Evolutionary conservation across 352 stramenopile species (phyloP), one percentile per base, ranked within the genome.

Genomic region (Bremia lactucae): DNA sequence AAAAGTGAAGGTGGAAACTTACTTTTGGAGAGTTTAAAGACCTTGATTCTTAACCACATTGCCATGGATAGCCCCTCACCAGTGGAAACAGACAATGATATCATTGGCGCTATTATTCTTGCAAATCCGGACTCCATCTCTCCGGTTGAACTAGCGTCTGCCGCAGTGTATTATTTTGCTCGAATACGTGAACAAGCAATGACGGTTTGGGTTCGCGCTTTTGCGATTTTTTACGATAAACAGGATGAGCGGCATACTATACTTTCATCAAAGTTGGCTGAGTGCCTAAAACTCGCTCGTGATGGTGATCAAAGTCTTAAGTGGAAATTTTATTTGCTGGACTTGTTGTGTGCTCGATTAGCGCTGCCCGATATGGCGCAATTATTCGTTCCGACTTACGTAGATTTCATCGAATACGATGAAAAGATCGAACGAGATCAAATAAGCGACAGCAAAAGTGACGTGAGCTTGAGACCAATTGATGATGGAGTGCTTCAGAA

Each of bases 331-430:
- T 52, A 72, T 19, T 74, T 90, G 44, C 54, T 94, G 16, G 81
- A 94, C 31, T 40, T 94, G 16, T 60, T 94, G 18, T 94, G 81
- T 45, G 73, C 76, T 48, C 65, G 81, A 24, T 50, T 94, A 5
- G 52, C 78, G 4, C 52, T 87, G 14, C 76, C 74, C 23, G 81
- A 94, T 59, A 62, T 90, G 46, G 70, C 68, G 0, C 74, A 87
- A 50, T 53, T 55, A 1, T 94, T 94, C 51, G 76, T 91, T 7
- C 81, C 81, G 11, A 51, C 62, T 6, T 82, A 64, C 45, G 59
- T 74, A 9, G 67, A 87, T 48, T 49, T 87, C 31, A 48, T 89
- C 14, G 59, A 86, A 35, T 51, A 68, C 26, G 62, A 74, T 23
- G 39, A 33, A 25, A 57, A 43, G 20, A 26, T 16, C 21, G 59